phyloP scores from a whole-genome alignment of 2,329 filamentous ascomycete genomes.

The Trichoderma atroviride region DNA sequence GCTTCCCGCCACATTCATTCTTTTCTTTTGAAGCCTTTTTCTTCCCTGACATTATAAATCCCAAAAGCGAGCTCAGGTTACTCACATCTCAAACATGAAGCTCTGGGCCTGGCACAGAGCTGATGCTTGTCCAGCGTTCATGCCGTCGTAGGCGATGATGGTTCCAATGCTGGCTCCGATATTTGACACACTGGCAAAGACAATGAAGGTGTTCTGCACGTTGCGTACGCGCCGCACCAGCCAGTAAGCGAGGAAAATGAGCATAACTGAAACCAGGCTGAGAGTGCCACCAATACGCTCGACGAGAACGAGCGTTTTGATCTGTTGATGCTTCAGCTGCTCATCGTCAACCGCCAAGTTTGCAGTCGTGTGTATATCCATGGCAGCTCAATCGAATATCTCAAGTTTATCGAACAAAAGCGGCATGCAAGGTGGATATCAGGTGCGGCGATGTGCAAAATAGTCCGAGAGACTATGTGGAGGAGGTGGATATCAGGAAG shows the following conservation, averaged over 20 bases:
- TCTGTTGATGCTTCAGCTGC: slow-evolving; percentile 42
- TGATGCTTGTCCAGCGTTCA: slow-evolving; percentile 55
- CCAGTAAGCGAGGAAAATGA: slow-evolving; percentile 57
- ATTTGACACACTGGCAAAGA: slow-evolving; percentile 63
- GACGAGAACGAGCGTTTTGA: slow-evolving; percentile 48
- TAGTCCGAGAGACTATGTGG: background rate
- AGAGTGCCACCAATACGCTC: slow-evolving; percentile 58
- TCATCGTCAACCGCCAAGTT: slow-evolving; percentile 29
- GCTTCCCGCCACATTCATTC: background rate
- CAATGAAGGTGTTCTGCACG: slow-evolving; percentile 63
- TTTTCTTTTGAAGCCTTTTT: background rate
- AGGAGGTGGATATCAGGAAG: background rate
- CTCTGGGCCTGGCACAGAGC: slow-evolving; percentile 64
- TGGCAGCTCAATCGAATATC: slow-evolving; percentile 1
- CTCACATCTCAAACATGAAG: slow-evolving; percentile 69
- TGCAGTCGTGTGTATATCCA: background rate
- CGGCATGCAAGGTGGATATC: background rate
- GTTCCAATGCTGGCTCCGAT: slow-evolving; percentile 65
- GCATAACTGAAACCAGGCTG: slow-evolving; percentile 53
- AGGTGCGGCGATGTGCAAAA: background rate
- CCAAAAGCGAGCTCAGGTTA: slow-evolving; percentile 23
- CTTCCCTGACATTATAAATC: background rate
- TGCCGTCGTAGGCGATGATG: slow-evolving; percentile 68
- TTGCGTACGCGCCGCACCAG: slow-evolving; percentile 57
- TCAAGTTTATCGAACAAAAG: background rate